Conservation (phyloP, 2,329 filamentous ascomycete species). For the Xylariaceae sp. region DNA sequence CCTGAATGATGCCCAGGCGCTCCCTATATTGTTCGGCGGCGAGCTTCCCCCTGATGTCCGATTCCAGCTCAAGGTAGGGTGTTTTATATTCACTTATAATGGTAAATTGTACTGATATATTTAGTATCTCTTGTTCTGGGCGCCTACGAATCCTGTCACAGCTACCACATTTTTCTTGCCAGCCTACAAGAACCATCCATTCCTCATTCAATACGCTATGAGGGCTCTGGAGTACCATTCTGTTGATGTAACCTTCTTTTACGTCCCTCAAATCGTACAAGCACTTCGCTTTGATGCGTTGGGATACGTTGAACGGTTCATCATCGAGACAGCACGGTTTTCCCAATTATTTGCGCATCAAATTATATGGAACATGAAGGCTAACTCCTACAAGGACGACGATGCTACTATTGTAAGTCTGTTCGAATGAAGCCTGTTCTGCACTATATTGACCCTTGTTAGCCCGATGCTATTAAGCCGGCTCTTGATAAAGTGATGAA, state of each 20-base stretch:
- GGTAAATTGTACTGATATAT: conserved; percentile 31
- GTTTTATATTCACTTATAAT: neutral
- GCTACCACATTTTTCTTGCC: conserved; percentile 92
- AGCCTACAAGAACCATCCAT: conserved; percentile 84
- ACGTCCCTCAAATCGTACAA: conserved; percentile 97
- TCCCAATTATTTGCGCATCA: conserved; percentile 99
- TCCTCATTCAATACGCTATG: conserved; percentile 95
- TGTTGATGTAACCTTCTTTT: conserved; percentile 98
- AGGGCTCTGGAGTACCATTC: conserved; percentile 88
- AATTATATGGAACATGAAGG: conserved; percentile 99
- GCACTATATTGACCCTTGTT: conserved; percentile 23
- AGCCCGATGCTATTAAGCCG: conserved; percentile 89
- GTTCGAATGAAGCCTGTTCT: neutral
- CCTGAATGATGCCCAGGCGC: conserved; percentile 72
- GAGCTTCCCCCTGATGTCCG: conserved; percentile 73
- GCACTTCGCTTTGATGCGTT: conserved; percentile 86
- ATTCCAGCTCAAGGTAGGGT: conserved; percentile 72
- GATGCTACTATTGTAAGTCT: conserved; percentile 74
- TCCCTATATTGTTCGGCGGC: conserved; percentile 76
- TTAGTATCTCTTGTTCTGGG: conserved; percentile 88
- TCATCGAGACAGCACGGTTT: conserved; percentile 92
- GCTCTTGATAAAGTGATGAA: conserved; percentile 86
- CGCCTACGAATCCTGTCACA: conserved; percentile 85
- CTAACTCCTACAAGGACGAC: conserved; percentile 96
- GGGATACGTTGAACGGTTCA: conserved; percentile 94